Base-by-base conservation (phyloP, 305 asterid species). In the Rubia peregrina region DNA sequence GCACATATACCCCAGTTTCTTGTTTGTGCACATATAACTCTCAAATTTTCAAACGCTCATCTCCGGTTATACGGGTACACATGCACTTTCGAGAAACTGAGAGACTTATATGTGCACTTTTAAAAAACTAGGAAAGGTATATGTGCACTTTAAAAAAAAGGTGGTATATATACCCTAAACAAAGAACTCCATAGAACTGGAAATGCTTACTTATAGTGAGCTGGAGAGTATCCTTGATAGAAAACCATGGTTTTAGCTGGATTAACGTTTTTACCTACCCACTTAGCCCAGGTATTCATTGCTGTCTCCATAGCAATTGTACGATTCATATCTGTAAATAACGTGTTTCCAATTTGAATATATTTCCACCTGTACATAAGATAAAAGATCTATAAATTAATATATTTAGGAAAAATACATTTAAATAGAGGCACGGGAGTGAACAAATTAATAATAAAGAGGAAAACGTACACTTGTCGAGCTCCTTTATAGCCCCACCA, bases 401-500 rank as follows among this genome's bases (percentile, higher is more conserved):
- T 48, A 48, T 48, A 48, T 13, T 4, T 46, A 46, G 53, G 53
- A 11, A 46, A 12, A 46, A 46, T 16, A 6, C 56, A 49, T 4
- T 14, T 14, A 12, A 43, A 41, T 6, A 41, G 9, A 41, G 10
- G 9, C 44, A 41, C 0, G 7, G n/a, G 21, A 49, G 17, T 48
- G 55, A 13, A 48, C 55, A 48, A 13, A 9, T 43, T 9, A 43
- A 43, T 48, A 48, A 13, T 24, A 11, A 3, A 26, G 13, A 33
- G n/a, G 1, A 62, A 36, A 4, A 62, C 68, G 11, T 65, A 92
- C 98, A 96, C 95, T 81, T 92, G 97, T 9, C 85, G 65, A 21
- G 80, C 56, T 53, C 97, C 98, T 63, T 88, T 83, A 51, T 95
- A 95, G 55, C 74, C 83, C 98, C 98, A 92, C 98, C 98, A 90